Evolutionary conservation across 352 stramenopile species (phyloP).

Genomic region (Synura sp.): DNA sequence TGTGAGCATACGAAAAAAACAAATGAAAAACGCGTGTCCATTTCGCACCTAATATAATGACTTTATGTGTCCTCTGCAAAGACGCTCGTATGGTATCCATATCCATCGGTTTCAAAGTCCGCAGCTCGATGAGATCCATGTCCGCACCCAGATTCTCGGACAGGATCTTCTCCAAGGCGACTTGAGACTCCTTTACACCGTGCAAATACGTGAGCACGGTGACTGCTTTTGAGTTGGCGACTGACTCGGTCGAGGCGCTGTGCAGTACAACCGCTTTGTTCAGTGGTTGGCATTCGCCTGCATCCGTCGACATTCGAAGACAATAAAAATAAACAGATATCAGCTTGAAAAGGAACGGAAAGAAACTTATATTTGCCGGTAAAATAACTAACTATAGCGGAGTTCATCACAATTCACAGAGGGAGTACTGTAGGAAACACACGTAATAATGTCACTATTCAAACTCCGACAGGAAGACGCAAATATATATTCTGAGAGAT

Average conservation of each 20-base stretch:
- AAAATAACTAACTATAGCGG: too few species aligned
- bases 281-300: constrained; percentile 66
- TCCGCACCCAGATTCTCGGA: constrained; percentile 61
- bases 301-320: constrained; percentile 60
- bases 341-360: too few species aligned
- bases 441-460: too few species aligned
- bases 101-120: constrained; percentile 75
- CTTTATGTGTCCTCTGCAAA: constrained; percentile 67
- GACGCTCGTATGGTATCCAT: constrained; percentile 70
- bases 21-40: too few species aligned
- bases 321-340: too few species aligned
- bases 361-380: too few species aligned
- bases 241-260: constrained; percentile 59
- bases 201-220: constrained; percentile 81
- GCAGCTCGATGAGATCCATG: constrained; percentile 78
- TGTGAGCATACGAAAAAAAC: too few species aligned
- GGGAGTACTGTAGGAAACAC: too few species aligned
- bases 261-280: constrained; percentile 72
- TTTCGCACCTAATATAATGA: constrained; percentile 67
- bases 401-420: too few species aligned
- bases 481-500: too few species aligned
- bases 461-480: too few species aligned
- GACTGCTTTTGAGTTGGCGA: constrained; percentile 62
- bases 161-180: constrained; percentile 53
- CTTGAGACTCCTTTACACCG: constrained; percentile 71